Conservation (phyloP, 2,329 filamentous ascomycete genomes). For the Fusarium stilboides region DNA sequence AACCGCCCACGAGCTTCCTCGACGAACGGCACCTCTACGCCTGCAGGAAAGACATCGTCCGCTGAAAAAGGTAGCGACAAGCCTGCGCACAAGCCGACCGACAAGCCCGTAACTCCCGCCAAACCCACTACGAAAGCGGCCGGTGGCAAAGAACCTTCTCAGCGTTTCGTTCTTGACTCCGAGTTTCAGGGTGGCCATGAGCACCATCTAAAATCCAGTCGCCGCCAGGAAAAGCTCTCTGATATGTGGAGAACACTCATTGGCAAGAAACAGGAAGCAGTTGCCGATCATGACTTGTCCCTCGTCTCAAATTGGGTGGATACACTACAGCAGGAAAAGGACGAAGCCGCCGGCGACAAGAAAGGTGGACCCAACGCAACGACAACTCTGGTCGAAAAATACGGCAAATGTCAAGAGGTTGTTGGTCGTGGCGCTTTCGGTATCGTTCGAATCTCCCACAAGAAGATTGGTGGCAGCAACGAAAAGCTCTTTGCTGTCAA, state of each 20-base stretch:
- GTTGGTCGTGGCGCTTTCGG: constrained; percentile 97
- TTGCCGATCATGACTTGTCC: constrained; percentile 87
- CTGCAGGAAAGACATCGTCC: constrained; percentile 61
- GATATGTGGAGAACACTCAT: constrained; percentile 92
- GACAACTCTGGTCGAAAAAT: constrained; percentile 89
- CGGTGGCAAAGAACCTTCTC: constrained; percentile 56
- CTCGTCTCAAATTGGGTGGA: constrained; percentile 97
- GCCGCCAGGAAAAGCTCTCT: constrained; percentile 93
- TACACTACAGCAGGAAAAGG: constrained; percentile 89
- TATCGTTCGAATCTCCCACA: constrained; percentile 97
- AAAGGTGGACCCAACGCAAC: constrained; percentile 81
- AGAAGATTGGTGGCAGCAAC: constrained; percentile 84
- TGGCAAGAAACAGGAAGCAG: constrained; percentile 83
- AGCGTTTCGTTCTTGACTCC: constrained; percentile 67
- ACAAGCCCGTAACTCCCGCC: constrained; percentile 48
- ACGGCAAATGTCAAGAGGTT: constrained; percentile 98
- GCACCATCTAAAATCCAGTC: constrained; percentile 90
- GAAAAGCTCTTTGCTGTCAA: constrained; percentile 98
- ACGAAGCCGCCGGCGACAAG: constrained; percentile 85
- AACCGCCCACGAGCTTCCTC: constrained; percentile 57
- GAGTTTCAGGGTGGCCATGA: constrained; percentile 80
- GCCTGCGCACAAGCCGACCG: constrained; percentile 41
- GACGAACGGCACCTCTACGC: constrained; percentile 55
- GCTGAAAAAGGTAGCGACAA: constrained; percentile 57
- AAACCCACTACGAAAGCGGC: constrained; percentile 52